A percentile compares a stretch with the other conserved stretches of the same genome.
phyloP scores from a whole-genome alignment of 2,329 filamentous ascomycete species.

The Colletotrichum musicola region DNA sequence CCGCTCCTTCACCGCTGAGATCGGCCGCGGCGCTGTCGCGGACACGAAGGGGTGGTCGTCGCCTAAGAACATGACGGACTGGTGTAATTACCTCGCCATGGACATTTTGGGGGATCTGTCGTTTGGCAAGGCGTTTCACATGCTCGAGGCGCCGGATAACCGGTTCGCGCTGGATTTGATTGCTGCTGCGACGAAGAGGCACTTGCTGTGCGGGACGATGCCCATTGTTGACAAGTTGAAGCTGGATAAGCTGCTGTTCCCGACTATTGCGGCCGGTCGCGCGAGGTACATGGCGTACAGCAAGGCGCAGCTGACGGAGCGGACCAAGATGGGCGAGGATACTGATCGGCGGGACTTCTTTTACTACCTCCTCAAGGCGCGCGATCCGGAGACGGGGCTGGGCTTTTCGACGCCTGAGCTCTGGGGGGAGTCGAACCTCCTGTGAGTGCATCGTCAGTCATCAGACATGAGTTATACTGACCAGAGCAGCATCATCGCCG shows the following conservation, averaged over 20 bases:
- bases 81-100: slow-evolving; percentile 73
- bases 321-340: slow-evolving; percentile 74
- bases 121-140: slow-evolving; percentile 73
- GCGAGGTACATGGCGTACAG: slow-evolving; percentile 80
- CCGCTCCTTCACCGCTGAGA: slow-evolving; percentile 73
- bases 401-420: slow-evolving; percentile 76
- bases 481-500: slow-evolving; percentile 70
- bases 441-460: slow-evolving; percentile 56
- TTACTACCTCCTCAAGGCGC: slow-evolving; percentile 78
- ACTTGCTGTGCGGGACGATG: slow-evolving; percentile 81
- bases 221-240: slow-evolving; percentile 75
- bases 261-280: slow-evolving; percentile 73
- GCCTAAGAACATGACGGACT: slow-evolving; percentile 72
- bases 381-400: slow-evolving; percentile 77
- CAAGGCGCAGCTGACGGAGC: slow-evolving; percentile 74
- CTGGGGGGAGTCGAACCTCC: slow-evolving; percentile 77
- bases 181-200: slow-evolving; percentile 75
- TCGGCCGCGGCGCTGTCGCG: slow-evolving; percentile 56
- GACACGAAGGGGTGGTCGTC: slow-evolving; percentile 69
- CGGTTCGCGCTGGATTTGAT: slow-evolving; percentile 76
- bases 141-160: slow-evolving; percentile 71
- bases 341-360: slow-evolving; percentile 81
- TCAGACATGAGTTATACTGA: neutral
- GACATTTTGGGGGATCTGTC: slow-evolving; percentile 72
- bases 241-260: slow-evolving; percentile 77